phyloP scores from a whole-genome alignment of 345 rosid genomes.

The Camelina sativa region DNA sequence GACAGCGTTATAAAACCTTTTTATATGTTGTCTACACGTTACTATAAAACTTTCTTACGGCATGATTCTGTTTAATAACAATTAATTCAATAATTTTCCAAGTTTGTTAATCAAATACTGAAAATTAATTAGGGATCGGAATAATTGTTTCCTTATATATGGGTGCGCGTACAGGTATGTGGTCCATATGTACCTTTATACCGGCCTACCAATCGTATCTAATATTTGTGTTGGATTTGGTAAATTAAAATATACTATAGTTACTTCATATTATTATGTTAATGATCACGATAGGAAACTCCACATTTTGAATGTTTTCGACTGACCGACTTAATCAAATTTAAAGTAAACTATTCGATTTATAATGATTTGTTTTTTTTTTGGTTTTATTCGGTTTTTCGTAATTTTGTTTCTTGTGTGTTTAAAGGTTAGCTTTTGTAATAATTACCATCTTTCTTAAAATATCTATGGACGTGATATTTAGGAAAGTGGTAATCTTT shows the following conservation, averaged over 20 bases:
- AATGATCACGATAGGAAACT: background rate
- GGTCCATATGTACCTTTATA: constrained; percentile 33
- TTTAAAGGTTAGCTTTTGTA: constrained; percentile 11
- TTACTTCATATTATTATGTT: background rate
- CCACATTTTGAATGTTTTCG: constrained; percentile 7
- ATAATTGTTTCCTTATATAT: background rate
- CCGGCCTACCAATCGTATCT: constrained; percentile 45
- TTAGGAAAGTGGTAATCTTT: constrained; percentile 24
- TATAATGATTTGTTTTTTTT: background rate
- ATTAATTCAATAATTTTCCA: background rate
- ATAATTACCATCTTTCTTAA: background rate
- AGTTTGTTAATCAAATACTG: constrained; percentile 2
- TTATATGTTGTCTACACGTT: constrained; percentile 27
- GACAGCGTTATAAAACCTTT: constrained; percentile 2
- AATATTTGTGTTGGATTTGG: constrained; percentile 41
- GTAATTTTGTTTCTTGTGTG: constrained; percentile 13
- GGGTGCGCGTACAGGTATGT: constrained; percentile 41
- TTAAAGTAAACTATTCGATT: background rate
- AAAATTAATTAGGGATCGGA: background rate
- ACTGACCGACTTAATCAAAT: constrained; percentile 18
- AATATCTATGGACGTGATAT: background rate
- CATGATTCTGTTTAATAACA: constrained; percentile 16
- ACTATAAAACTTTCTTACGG: constrained; percentile 13
- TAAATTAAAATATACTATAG: constrained; percentile 25
- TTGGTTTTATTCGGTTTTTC: background rate